Percentiles rank a stretch among this genome's conserved stretches.
phyloP scores from a whole-genome alignment of 179 eudicot genomes.

The Nepenthes alata region DNA sequence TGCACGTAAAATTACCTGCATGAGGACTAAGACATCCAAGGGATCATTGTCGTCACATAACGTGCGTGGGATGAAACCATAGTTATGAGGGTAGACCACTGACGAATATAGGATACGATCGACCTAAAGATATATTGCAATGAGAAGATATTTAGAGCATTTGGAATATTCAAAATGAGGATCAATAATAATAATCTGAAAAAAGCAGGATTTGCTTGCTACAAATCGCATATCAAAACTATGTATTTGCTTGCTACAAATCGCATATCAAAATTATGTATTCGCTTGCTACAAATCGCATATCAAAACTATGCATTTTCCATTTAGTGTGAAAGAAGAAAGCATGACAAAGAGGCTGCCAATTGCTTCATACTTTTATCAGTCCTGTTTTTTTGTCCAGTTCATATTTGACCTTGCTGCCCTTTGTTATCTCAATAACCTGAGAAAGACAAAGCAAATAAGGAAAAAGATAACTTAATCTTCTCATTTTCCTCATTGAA shows the following conservation, averaged over 20 bases:
- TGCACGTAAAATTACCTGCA: slow-evolving; percentile 24
- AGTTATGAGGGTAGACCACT: slow-evolving; percentile 54
- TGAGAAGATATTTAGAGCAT: neutral
- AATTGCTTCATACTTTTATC: slow-evolving; percentile 27
- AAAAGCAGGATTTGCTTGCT: no score
- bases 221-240: no score
- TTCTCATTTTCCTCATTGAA: neutral
- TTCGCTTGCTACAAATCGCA: no score
- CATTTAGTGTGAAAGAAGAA: neutral
- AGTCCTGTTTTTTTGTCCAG: slow-evolving; percentile 53
- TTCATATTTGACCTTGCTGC: slow-evolving; percentile 56
- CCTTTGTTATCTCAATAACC: slow-evolving; percentile 53
- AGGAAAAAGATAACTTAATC: neutral
- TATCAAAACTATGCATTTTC: neutral
- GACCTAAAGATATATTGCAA: slow-evolving; percentile 17
- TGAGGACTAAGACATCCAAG: slow-evolving; percentile 46
- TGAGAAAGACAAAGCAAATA: slow-evolving; percentile 3
- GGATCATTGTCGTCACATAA: slow-evolving; percentile 57
- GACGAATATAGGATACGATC: slow-evolving; percentile 50
- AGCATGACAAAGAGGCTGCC: neutral
- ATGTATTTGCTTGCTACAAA: no score
- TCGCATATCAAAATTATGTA: no score
- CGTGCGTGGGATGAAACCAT: slow-evolving; percentile 54
- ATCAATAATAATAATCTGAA: neutral
- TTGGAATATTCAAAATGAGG: neutral